phyloP scores from a whole-genome alignment of 1,284 basidiomycete genomes.

The Bjerkandera adusta region DNA sequence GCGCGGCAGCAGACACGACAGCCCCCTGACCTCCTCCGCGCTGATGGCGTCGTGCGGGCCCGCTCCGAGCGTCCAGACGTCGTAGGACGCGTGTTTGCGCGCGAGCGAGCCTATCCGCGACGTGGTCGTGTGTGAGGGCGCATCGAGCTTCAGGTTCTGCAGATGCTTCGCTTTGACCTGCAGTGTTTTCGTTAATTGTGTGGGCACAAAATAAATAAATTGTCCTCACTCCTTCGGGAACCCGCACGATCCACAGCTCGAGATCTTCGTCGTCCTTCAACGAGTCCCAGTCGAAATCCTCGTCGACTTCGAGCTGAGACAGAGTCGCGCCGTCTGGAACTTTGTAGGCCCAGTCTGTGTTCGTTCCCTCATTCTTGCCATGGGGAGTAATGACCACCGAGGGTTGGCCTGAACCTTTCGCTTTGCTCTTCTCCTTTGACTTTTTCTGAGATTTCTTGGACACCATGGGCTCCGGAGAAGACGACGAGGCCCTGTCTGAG shows the following conservation, averaged over 20 bases:
- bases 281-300: slow-evolving; percentile 66
- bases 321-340: slow-evolving; percentile 50
- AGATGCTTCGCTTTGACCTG: slow-evolving; percentile 68
- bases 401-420: slow-evolving; percentile 17
- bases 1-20: slow-evolving; percentile 64
- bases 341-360: slow-evolving; percentile 51
- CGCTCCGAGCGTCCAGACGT: slow-evolving; percentile 43
- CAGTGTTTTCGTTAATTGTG: slow-evolving; percentile 5
- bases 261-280: slow-evolving; percentile 51
- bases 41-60: slow-evolving; percentile 39
- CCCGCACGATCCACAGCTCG: slow-evolving; percentile 69
- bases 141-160: slow-evolving; percentile 46
- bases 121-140: slow-evolving; percentile 36
- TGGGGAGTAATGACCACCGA: slow-evolving; percentile 17
- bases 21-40: slow-evolving; percentile 59
- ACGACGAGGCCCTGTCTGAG: slow-evolving; percentile 23
- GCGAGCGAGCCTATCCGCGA: slow-evolving; percentile 44
- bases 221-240: slow-evolving; percentile 58
- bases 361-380: slow-evolving; percentile 47
- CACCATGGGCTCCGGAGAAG: slow-evolving; percentile 14
- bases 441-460: slow-evolving; percentile 14
- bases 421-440: slow-evolving; percentile 12
- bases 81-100: slow-evolving; percentile 53
- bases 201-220: slow-evolving; percentile 1
- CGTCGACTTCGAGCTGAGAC: slow-evolving; percentile 42